Conservation (phyloP, 2,329 filamentous ascomycete species). For the Ophiosphaerella herpotricha region DNA sequence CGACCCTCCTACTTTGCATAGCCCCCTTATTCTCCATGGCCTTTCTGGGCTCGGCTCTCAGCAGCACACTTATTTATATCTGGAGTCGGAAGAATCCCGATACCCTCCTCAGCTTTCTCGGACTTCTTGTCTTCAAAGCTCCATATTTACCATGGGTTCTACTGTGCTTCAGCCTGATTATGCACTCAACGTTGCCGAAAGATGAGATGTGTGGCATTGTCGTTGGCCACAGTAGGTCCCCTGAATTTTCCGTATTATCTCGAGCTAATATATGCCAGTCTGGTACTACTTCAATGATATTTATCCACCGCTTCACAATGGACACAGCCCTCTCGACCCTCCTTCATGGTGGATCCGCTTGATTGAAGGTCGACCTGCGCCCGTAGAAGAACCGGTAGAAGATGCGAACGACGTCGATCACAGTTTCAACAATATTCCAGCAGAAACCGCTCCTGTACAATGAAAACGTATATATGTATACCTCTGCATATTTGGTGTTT, state of each 20-base stretch:
- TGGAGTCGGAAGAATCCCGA: conserved; percentile 96
- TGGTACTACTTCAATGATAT: conserved; percentile 99
- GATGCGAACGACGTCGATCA: conserved; percentile 1
- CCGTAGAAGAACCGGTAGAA: conserved; percentile 15
- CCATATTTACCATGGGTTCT: conserved; percentile 96
- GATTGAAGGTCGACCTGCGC: conserved; percentile 62
- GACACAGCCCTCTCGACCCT: conserved; percentile 83
- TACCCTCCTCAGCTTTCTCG: conserved; percentile 82
- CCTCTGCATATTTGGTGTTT: conserved; percentile 23
- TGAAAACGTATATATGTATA: conserved; percentile 7
- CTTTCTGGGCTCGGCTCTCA: conserved; percentile 91
- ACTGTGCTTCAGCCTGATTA: conserved; percentile 87
- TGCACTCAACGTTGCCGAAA: conserved; percentile 87
- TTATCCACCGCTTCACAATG: conserved; percentile 87
- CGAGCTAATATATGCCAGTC: conserved; percentile 52
- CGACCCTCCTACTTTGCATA: conserved; percentile 75
- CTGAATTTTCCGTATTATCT: neutral
- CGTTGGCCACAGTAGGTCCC: conserved; percentile 74
- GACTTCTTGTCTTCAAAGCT: conserved; percentile 86
- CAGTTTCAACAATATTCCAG: neutral
- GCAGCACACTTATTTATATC: conserved; percentile 93
- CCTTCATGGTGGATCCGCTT: conserved; percentile 87
- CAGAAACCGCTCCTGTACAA: conserved; percentile 11
- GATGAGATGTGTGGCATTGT: conserved; percentile 96
- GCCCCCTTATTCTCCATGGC: conserved; percentile 89